phyloP scores from a whole-genome alignment of 192 early-diverging fungal species.

The Gonapodya sp. region DNA sequence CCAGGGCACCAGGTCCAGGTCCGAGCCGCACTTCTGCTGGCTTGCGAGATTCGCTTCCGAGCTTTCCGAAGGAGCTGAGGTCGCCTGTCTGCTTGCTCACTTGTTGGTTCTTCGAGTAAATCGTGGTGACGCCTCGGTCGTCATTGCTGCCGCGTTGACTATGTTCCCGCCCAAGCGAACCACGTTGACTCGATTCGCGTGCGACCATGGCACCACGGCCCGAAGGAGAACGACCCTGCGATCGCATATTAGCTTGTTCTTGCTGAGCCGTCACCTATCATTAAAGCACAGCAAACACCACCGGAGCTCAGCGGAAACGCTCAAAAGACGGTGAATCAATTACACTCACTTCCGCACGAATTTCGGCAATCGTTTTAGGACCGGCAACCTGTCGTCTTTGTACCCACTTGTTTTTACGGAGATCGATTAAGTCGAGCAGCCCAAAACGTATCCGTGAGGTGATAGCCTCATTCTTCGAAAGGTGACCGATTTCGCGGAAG shows the following conservation, averaged over 20 bases:
- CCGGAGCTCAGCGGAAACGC: constrained; percentile 21
- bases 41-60: constrained; percentile 31
- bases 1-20: constrained; percentile 32
- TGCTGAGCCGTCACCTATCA: not conserved
- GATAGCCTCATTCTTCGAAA: constrained; percentile 59
- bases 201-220: not conserved
- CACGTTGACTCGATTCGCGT: not conserved
- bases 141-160: constrained; percentile 14
- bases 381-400: constrained; percentile 48
- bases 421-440: constrained; percentile 79
- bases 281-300: not conserved
- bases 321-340: constrained; percentile 67
- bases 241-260: not conserved
- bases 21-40: constrained; percentile 34
- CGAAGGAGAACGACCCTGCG: not conserved
- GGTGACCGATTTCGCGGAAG: constrained; percentile 71
- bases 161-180: constrained; percentile 11
- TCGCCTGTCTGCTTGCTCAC: constrained; percentile 43
- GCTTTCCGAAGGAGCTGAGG: constrained; percentile 64
- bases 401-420: constrained; percentile 71
- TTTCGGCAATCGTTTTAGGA: constrained; percentile 87
- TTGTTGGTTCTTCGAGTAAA: constrained; percentile 3
- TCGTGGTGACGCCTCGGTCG: constrained; percentile 1
- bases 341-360: constrained; percentile 66
- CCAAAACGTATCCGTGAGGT: constrained; percentile 87